phyloP scores from a whole-genome alignment of 2,329 filamentous ascomycete genomes.

The Clonostachys byssicola region DNA sequence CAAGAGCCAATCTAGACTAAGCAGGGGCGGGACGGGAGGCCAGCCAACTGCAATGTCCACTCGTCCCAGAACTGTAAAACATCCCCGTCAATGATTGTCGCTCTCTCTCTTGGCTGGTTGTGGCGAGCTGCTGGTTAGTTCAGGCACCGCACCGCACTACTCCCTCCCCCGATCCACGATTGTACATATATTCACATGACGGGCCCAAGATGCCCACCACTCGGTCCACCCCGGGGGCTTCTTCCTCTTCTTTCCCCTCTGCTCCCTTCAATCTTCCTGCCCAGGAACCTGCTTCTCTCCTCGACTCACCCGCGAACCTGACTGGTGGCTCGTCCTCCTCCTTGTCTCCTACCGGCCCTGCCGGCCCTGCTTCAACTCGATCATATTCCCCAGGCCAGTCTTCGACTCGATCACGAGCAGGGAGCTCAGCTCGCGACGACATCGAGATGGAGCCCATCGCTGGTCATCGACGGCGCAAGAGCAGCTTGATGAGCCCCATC shows the following conservation, averaged over 20 bases:
- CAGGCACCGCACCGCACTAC: too few relatives aligned
- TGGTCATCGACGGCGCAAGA: constrained; percentile 47
- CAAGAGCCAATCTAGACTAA: too few relatives aligned
- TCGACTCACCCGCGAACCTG: not conserved
- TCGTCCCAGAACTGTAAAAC: too few relatives aligned
- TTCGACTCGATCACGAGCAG: too few relatives aligned
- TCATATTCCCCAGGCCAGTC: too few relatives aligned
- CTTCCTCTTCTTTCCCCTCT: not conserved
- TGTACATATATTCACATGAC: not conserved
- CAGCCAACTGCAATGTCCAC: too few relatives aligned
- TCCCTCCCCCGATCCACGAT: too few relatives aligned
- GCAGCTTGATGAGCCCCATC: constrained; percentile 43
- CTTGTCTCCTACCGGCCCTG: constrained; percentile 4
- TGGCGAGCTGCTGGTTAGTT: too few relatives aligned
- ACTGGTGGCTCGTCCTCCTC: not conserved
- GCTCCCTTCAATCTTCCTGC: not conserved
- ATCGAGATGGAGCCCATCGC: constrained; percentile 54
- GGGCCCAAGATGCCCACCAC: constrained; percentile 1
- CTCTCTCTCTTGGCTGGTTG: too few relatives aligned
- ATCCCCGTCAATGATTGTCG: too few relatives aligned
- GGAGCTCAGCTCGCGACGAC: constrained; percentile 21
- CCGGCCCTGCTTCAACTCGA: not conserved
- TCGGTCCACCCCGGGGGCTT: not conserved
- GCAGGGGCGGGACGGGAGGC: too few relatives aligned
- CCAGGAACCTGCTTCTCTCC: not conserved